These are phyloP conservation scores for Ceratocystis harringtonii DNA, from an alignment of 2,329 filamentous ascomycete species.

Conservation along the genomic window DNA sequence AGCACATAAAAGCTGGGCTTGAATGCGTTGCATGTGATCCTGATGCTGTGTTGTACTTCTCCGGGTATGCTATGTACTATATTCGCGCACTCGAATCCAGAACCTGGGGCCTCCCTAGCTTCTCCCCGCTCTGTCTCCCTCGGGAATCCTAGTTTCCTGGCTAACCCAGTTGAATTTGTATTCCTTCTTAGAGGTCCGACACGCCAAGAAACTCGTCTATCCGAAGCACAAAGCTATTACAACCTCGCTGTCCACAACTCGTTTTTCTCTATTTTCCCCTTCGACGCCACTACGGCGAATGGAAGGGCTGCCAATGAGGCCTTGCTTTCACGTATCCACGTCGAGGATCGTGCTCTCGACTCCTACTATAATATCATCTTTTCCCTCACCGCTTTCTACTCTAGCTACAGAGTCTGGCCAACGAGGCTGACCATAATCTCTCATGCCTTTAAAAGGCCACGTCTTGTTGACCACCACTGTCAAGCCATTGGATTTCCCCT, in stretches of 20 bases:
- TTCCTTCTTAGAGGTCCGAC: slow-evolving; percentile 41
- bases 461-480: slow-evolving; percentile 51
- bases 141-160: neutral
- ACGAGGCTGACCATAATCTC: slow-evolving; percentile 45
- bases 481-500: slow-evolving; percentile 42
- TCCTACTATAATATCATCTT: slow-evolving; percentile 77
- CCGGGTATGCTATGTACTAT: slow-evolving; percentile 38
- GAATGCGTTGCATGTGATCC: slow-evolving; percentile 32
- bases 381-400: slow-evolving; percentile 41
- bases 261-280: slow-evolving; percentile 30
- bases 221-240: slow-evolving; percentile 50
- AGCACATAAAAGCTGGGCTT: slow-evolving; percentile 55
- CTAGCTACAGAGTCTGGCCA: slow-evolving; percentile 36
- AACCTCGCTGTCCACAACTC: slow-evolving; percentile 34
- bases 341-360: slow-evolving; percentile 64
- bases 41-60: slow-evolving; percentile 48
- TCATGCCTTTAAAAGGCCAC: slow-evolving; percentile 51
- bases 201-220: slow-evolving; percentile 37
- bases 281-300: neutral
- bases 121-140: neutral
- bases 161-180: neutral
- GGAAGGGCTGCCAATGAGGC: neutral
- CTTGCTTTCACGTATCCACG: slow-evolving; percentile 30
- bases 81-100: neutral
- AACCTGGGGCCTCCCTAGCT: neutral